Base-by-base conservation (phyloP, 2,329 filamentous ascomycete species). In the Hypomyces perniciosus region DNA sequence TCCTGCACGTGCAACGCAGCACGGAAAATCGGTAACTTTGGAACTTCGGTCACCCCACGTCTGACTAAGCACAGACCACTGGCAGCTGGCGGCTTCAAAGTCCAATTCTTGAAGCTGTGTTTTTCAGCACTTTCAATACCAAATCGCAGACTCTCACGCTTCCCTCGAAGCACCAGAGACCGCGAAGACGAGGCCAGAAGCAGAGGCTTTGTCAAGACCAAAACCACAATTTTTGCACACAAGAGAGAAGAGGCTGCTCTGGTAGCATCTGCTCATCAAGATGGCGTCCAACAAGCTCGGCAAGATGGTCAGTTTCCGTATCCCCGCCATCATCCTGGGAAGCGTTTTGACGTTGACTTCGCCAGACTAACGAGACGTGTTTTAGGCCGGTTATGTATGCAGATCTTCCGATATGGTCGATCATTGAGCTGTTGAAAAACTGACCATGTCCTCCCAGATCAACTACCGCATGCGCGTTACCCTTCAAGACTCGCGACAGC, bases 401-500 rank as follows among this genome's bases (percentile, higher is more conserved):
- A 26, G 58, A 51, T 51, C 57, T 59, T 53, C 52, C 13, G 44
- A n/a, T 66, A 70, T 61, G 68, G 70, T 68, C 27, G 7, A 20
- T 44, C 26, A 29, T 6, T 47, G 46, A 34, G 20, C 44, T 26
- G 26, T 26, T 46, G 31, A 41, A 9, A 43, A 13, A 49, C 56
- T 61, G 10, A 56, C 44, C 5, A 9, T 26, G 6, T 34, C 9
- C 9, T 39, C n/a, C 35, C 56, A 97, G 93, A 95, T 99, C 80
- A 97, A 99, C 78, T 97, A 95, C 79, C 90, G 92, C 73, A 97
- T 99, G 91, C 86, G 92, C 68, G 86, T 96, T 58, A 97, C 91
- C 51, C 80, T 99, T 69, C 90, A 89, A 66, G 93, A 99, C 75
- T 90, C 90, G 58, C 85, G 93, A 65, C 90, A 96, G 71, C 95